Conservation (phyloP, 148 eudicot species). For the Limonium bicolor region DNA sequence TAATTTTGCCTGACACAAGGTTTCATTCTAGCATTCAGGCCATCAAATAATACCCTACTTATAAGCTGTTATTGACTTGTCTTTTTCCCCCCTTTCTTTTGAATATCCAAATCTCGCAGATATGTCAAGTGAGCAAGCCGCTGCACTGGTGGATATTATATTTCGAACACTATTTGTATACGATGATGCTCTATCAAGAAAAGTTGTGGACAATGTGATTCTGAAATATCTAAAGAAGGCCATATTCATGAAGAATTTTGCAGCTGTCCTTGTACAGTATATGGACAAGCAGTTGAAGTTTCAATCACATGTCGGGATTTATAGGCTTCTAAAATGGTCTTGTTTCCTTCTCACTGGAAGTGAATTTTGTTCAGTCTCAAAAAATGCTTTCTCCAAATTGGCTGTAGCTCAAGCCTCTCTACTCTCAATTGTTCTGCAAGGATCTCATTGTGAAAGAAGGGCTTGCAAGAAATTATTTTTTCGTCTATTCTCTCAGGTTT, state of each 20-base stretch:
- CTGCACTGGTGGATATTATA: conserved; percentile 55
- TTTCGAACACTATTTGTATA: conserved; percentile 57
- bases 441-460: conserved; percentile 59
- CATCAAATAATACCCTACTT: not conserved
- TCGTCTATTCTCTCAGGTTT: conserved; percentile 59
- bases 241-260: conserved; percentile 72
- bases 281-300: conserved; percentile 76
- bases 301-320: conserved; percentile 54
- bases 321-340: conserved; percentile 87
- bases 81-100: not conserved
- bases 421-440: conserved; percentile 49
- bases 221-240: conserved; percentile 38
- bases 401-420: conserved; percentile 55
- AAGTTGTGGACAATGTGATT: conserved; percentile 75
- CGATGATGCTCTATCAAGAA: conserved; percentile 76
- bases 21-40: no score
- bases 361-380: conserved; percentile 64
- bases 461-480: conserved; percentile 50
- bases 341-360: conserved; percentile 53
- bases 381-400: conserved; percentile 69
- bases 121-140: conserved; percentile 51
- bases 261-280: conserved; percentile 71
- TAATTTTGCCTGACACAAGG: no score
- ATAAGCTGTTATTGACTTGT: not conserved
- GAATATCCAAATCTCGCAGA: conserved; percentile 24